Conservation (phyloP, 148 eudicot genomes). For the Camellia granthamiana region DNA sequence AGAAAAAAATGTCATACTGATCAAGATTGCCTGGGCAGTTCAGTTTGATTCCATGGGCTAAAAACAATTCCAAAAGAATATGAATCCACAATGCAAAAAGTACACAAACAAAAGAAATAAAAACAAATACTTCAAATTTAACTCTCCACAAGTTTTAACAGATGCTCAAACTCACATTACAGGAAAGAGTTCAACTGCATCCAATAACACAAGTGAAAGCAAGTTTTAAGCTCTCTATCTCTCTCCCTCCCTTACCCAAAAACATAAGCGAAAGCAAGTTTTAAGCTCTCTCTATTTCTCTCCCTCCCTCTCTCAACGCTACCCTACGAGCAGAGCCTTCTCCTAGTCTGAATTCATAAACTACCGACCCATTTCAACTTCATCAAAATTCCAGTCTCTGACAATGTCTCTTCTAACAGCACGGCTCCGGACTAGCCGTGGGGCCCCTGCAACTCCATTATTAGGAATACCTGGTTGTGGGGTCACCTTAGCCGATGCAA, state of each 20-base stretch:
- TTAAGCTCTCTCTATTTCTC: not conserved
- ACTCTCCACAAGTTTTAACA: constrained; percentile 1
- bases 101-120: constrained; percentile 1
- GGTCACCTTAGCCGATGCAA: constrained; percentile 75
- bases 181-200: constrained; percentile 9
- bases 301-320: not conserved
- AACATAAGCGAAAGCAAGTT: not conserved
- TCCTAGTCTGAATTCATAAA: not conserved
- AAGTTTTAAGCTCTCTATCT: not conserved
- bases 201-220: constrained; percentile 10
- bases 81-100: constrained; percentile 4
- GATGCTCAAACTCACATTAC: constrained; percentile 14
- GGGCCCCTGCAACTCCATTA: constrained; percentile 44
- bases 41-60: too few relatives aligned
- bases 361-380: constrained; percentile 40
- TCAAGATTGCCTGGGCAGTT: too few relatives aligned
- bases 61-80: too few relatives aligned
- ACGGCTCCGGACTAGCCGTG: constrained; percentile 70
- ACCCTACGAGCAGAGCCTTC: not conserved
- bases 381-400: constrained; percentile 82
- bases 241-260: not conserved
- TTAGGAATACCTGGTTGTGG: constrained; percentile 63
- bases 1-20: too few relatives aligned
- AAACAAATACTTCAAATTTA: not conserved
- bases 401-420: constrained; percentile 83